Evolutionary conservation across 148 eudicot genomes (phyloP), one percentile per base, ranked within the genome.

Genomic region (Pouteria glomerata): DNA sequence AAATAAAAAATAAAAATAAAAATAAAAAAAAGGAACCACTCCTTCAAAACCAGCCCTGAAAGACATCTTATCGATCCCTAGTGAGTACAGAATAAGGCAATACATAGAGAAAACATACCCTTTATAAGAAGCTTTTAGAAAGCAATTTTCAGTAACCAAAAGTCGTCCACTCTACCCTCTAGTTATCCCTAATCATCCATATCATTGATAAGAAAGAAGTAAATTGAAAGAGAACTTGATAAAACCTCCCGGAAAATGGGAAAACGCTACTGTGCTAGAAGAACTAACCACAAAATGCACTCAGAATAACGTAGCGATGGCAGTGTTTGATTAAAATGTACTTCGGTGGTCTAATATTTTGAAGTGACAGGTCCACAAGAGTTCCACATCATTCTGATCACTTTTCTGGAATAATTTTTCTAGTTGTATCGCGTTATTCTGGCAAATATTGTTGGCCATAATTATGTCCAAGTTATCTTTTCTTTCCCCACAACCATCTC

Each of bases 381-480:
- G 79, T 63, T 82, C 88, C 47, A 80, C 74, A 57, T 70, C 56
- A 53, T 68, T 53, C 70, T 67, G 68, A 83, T 50, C 18, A 33
- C 3, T 51, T 13, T 66, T 45, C 26, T 41, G 19, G 8, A 31
- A 8, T 2, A 3, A 12, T 41, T 81, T 27, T 47, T 45, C 69
- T 44, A 8, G 21, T 3, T 19, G 69, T 16, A 29, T 24, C 39
- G 33, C 34, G 19, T 3, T 31, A 37, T 26, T 33, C 63, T 57
- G 55, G 7, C 4, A 41, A 15, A 19, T 16, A 13, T 12, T 68
- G 30, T 55, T 8, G 8, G 23, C 12, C 24, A 24, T 56, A 35
- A 55, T 15, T 37, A 7, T 13, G 23, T 37, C 12, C 65, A 19
- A 33, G 65, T 61, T 61, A 18, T 18, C 10, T 61, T 61, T 61